Evolutionary conservation across 495 filamentous ascomycete genomes (phyloP).

Genomic region (Lindgomyces ingoldianus): DNA sequence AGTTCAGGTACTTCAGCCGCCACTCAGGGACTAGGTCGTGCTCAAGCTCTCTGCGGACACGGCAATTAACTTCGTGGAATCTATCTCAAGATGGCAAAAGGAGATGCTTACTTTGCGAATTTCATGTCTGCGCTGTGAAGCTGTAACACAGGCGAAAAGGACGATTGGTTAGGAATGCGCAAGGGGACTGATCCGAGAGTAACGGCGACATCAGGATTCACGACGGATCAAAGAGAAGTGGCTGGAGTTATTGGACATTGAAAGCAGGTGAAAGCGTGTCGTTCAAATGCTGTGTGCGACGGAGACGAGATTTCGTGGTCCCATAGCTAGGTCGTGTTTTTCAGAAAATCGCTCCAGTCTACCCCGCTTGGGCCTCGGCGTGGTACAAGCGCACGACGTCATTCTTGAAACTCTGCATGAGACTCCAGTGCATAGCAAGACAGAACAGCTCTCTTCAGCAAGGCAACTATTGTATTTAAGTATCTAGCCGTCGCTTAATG

Average conservation of each 20-base stretch:
- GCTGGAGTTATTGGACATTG: neutral
- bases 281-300: neutral
- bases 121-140: conserved; percentile 32
- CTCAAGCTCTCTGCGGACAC: conserved; percentile 67
- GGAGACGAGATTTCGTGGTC: neutral
- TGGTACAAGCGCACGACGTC: neutral
- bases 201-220: neutral
- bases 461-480: too few species aligned
- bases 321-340: too few species aligned
- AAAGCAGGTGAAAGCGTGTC: neutral
- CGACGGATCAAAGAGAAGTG: neutral
- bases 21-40: conserved; percentile 89
- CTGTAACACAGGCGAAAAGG: neutral
- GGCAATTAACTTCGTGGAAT: neutral
- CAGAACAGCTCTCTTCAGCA: too few species aligned
- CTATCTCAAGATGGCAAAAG: neutral
- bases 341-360: too few species aligned
- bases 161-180: conserved; percentile 2
- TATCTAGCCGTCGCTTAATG: too few species aligned
- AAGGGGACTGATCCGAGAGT: neutral
- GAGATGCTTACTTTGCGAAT: conserved; percentile 40
- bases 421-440: too few species aligned
- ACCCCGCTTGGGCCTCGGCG: too few species aligned
- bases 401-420: neutral
- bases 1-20: conserved; percentile 88